Conservation (phyloP, 805 yeast species). For the Myxozyma sirexii region DNA sequence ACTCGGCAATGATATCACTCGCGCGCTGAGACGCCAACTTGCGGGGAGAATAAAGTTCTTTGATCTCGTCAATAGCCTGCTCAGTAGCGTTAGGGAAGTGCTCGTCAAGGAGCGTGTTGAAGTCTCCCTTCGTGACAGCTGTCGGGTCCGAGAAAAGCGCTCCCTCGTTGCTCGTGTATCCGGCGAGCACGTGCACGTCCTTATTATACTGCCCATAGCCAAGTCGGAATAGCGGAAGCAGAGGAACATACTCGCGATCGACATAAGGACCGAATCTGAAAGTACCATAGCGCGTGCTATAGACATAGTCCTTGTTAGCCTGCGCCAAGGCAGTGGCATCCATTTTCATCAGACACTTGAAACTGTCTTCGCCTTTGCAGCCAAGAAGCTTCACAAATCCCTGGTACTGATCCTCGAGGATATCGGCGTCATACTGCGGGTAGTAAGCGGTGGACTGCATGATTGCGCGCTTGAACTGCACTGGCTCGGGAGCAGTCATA, state of each 20-base stretch:
- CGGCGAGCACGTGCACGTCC: constrained; percentile 19
- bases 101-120: constrained; percentile 10
- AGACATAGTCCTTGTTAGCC: constrained; percentile 21
- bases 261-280: constrained; percentile 33
- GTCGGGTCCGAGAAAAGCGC: constrained; percentile 28
- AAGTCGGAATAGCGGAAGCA: constrained; percentile 28
- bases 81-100: constrained; percentile 28
- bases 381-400: constrained; percentile 19
- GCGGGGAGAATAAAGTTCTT: constrained; percentile 14
- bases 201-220: constrained; percentile 13
- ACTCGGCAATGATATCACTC: constrained; percentile 21
- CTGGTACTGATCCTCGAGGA: constrained; percentile 17
- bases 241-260: constrained; percentile 25
- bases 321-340: constrained; percentile 11
- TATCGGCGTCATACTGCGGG: constrained; percentile 27
- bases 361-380: constrained; percentile 18
- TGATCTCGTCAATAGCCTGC: constrained; percentile 12
- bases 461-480: constrained; percentile 30
- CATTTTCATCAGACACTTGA: constrained; percentile 20
- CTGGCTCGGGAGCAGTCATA: constrained; percentile 36
- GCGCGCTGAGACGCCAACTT: constrained; percentile 13
- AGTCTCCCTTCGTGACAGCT: constrained; percentile 6
- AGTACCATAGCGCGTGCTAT: constrained; percentile 21
- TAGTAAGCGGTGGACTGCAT: constrained; percentile 31
- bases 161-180: constrained; percentile 30